Evolutionary conservation across 2,329 filamentous ascomycete species (phyloP), one percentile per base, ranked within the genome.

Genomic region (Colletotrichum incanum): DNA sequence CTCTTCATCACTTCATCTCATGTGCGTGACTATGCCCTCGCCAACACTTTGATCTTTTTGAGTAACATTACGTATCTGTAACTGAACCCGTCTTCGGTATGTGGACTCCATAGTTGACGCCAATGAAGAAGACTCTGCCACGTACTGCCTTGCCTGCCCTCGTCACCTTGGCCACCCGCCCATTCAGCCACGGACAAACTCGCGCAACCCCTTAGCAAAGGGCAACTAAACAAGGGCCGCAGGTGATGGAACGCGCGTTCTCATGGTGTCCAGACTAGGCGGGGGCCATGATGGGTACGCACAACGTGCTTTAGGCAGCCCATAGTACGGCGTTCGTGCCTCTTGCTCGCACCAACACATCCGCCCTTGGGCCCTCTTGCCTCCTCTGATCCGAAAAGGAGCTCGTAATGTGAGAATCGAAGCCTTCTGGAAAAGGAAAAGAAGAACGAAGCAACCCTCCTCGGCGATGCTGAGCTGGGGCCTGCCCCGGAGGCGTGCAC

Each of bases 351-450:
- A 43, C 31, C 59, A 50, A 23, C n/a, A 39, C 6, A 18, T n/a
- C 34, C 20, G 37, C 28, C 55, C 14, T 59, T 58, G n/a, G 23
- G 20, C 34, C n/a, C 20, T 12, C 16, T 41, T 34, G n/a, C 56
- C n/a, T 37, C 16, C 34, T 34, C 6, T 43, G 26, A 37, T 34
- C 8, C 31, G 52, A 34, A 11, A 18, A 34, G 18, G 41, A 59
- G 55, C 26, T 39, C 50, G 37, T 67, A 23, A 64, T 47, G 59
- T 49, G 39, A 50, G 49, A 31, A 47, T 64, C 31, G 63, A 66
- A 60, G 54, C 18, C 63, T 71, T 71, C 62, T 71, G 47, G 63
- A 67, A 71, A 23, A 37, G 20, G 20, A n/a, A n/a, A n/a, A n/a
- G 6, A n/a, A 47, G n/a, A 47, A 14, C 28, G 16, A 31, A n/a